Evolutionary conservation across 306 rosid genomes (phyloP).

Genomic region (Gillenia trifoliata): DNA sequence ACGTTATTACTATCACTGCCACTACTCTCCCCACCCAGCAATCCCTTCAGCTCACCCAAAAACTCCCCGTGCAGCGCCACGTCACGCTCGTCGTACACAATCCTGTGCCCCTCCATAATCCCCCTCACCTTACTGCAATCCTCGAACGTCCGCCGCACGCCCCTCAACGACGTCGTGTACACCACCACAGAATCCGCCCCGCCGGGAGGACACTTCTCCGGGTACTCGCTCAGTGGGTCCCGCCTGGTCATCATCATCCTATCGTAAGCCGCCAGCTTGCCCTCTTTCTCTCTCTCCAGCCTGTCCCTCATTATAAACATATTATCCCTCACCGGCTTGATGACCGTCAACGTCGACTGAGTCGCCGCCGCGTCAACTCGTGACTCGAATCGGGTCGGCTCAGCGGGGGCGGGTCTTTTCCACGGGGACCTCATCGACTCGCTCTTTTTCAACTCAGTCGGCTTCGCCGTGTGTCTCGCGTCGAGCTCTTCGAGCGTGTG

Average conservation of each 20-base stretch:
- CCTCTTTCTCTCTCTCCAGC: conserved; percentile 61
- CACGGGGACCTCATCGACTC: conserved; percentile 7
- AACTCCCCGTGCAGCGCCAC: conserved; percentile 76
- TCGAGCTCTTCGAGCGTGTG: conserved; percentile 80
- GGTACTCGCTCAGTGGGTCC: conserved; percentile 57
- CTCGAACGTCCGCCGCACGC: conserved; percentile 72
- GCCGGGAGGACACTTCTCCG: conserved; percentile 70
- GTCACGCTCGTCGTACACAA: conserved; percentile 81
- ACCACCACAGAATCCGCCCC: conserved; percentile 64
- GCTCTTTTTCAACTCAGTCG: conserved; percentile 21
- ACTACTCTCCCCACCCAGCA: conserved; percentile 31
- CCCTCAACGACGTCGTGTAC: conserved; percentile 84
- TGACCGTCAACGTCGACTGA: background rate
- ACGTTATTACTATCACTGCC: background rate
- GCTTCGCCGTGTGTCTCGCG: conserved; percentile 33
- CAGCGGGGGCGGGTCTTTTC: background rate
- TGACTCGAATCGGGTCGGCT: background rate
- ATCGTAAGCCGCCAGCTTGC: conserved; percentile 29
- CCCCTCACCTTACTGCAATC: conserved; percentile 60
- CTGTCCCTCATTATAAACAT: conserved; percentile 63
- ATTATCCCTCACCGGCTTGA: conserved; percentile 48
- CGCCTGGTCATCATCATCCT: conserved; percentile 15
- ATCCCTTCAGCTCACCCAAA: conserved; percentile 51
- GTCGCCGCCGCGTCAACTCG: background rate
- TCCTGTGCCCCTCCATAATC: conserved; percentile 51